Evolutionary conservation across 345 rosid genomes (phyloP), one percentile per base, ranked within the genome.

Genomic region (Noccaea bulbosa): DNA sequence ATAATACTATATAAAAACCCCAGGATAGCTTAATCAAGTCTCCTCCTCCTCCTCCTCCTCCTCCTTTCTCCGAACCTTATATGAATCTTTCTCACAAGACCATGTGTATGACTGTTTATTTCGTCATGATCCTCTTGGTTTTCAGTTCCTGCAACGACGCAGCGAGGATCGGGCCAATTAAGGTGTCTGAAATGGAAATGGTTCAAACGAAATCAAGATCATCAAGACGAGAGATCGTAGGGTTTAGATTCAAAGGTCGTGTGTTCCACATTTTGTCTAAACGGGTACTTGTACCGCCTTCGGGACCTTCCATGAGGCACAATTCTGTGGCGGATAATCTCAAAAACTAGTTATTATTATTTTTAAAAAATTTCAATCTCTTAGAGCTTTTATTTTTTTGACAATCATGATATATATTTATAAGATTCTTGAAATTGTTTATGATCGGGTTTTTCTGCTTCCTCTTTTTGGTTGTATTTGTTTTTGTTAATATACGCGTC

Each of bases 301-400:
- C 97, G 3, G 96, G 82, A 52, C 98, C 97, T 7, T 93, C 98
- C 22, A 86, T 61, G 65, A 72, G 86, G 47, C 97, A 93, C 83
- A 93, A 93, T 77, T 74, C 78, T 2, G 71, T 62, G 41, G 78
- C 20, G 56, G 17, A 73, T 73, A 51, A 57, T 57, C 48, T 66
- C 62, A 50, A 67, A 59, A 27, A 27, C 30, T 27, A 27, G 30
- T 27, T 1, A 27, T 27, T 27, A 27, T 27, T 27, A 27, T 3
- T 27, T 2, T 27, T 27, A 2, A 2, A 20, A 20, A 20, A 20
- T 20, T 27, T 27, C 30, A 27, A 2, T 27, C 30, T 27, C 30
- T 2, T 27, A 27, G 30, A 27, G 30, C 30, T 27, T 27, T 27
- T 2, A 2, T 27, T 27, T 56, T 34, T 65, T 57, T 15, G 51